Percentiles rank a stretch among this genome's conserved stretches.
phyloP scores from a whole-genome alignment of 306 rosid species.

The Vigna reflexopilosa region DNA sequence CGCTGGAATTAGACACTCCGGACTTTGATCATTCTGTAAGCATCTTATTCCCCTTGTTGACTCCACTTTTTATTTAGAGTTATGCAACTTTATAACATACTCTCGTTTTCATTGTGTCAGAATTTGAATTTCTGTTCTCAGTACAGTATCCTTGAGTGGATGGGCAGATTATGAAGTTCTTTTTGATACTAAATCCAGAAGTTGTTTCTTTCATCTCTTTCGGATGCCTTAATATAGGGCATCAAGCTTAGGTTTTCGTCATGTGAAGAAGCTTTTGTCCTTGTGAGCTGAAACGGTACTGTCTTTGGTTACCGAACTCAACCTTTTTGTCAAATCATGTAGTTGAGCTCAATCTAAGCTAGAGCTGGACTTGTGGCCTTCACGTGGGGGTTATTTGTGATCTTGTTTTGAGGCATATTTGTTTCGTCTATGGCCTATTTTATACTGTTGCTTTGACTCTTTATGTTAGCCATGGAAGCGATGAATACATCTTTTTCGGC shows the following conservation, averaged over 20 bases:
- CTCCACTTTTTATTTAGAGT: constrained; percentile 22
- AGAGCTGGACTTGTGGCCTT: no score
- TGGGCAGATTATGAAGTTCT: constrained; percentile 56
- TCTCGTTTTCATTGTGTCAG: constrained; percentile 49
- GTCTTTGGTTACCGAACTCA: background rate
- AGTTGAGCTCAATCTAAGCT: constrained; percentile 4
- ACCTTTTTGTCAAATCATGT: constrained; percentile 18
- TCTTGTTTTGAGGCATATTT: no score
- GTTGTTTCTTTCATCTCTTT: constrained; percentile 27
- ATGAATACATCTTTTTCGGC: no score
- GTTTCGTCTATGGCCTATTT: no score
- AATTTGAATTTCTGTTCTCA: constrained; percentile 74
- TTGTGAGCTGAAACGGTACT: background rate
- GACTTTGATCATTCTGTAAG: constrained; percentile 81
- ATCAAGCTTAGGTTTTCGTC: constrained; percentile 20
- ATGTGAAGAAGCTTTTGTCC: constrained; percentile 14
- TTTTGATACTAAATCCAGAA: constrained; percentile 36
- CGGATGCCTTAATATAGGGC: constrained; percentile 24
- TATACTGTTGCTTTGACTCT: no score
- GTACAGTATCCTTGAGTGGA: constrained; percentile 68
- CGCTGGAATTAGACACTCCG: constrained; percentile 76
- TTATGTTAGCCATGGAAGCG: no score
- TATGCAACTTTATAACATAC: constrained; percentile 29
- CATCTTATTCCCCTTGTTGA: constrained; percentile 25
- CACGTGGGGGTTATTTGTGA: no score